Conservation (phyloP, 176 grass and related monocot species). For the Poa annua region DNA sequence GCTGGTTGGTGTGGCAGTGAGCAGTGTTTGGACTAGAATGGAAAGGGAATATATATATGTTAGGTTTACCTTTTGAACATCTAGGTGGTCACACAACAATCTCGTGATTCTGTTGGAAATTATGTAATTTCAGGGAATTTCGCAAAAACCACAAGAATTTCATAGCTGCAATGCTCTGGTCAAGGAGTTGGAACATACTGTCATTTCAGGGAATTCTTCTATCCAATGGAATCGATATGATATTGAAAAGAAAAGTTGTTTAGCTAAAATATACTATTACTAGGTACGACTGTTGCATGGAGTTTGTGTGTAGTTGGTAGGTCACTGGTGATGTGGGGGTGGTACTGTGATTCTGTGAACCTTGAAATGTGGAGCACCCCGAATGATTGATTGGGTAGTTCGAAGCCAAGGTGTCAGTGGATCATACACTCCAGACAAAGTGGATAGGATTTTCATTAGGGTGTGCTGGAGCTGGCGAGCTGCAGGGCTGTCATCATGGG, state of each 20-base stretch:
- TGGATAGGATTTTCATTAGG: slow-evolving; percentile 53
- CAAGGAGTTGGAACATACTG: slow-evolving; percentile 14
- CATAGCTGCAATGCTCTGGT: slow-evolving; percentile 11
- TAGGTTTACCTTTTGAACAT: slow-evolving; percentile 14
- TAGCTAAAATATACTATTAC: neutral
- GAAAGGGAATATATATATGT: slow-evolving; percentile 17
- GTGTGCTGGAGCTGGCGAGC: neutral
- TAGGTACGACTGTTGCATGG: neutral
- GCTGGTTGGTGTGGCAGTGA: slow-evolving; percentile 1
- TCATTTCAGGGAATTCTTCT: slow-evolving; percentile 19
- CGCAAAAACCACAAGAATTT: neutral
- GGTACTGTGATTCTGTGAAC: slow-evolving; percentile 24
- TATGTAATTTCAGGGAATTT: too few relatives aligned
- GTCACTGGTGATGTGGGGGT: slow-evolving; percentile 44
- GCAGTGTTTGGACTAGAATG: slow-evolving; percentile 25
- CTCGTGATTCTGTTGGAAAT: slow-evolving; percentile 25
- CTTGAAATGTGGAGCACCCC: slow-evolving; percentile 37
- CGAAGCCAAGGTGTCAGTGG: slow-evolving; percentile 44
- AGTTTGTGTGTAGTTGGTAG: slow-evolving; percentile 45
- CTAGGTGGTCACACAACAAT: neutral
- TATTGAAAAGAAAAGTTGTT: neutral
- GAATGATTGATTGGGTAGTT: slow-evolving; percentile 53
- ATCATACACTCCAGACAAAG: slow-evolving; percentile 47
- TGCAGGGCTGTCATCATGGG: slow-evolving; percentile 30
- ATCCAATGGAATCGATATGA: neutral